These are phyloP conservation scores for Nemania abortiva DNA, from an alignment of 2,329 filamentous ascomycete species.

Conservation along the genomic window DNA sequence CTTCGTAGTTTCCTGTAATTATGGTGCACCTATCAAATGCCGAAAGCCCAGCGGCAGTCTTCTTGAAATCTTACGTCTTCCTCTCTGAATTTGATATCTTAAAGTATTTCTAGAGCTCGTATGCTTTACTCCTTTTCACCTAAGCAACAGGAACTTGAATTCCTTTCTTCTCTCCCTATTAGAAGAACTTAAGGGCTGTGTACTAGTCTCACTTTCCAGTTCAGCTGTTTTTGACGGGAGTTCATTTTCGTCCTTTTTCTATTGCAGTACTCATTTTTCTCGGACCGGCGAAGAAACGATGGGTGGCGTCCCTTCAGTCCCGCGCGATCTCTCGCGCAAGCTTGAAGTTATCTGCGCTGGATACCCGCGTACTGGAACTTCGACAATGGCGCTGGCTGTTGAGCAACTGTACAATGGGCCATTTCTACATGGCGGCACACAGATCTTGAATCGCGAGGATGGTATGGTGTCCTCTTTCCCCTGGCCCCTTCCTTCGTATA, in stretches of 20 bases:
- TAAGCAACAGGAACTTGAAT: no score
- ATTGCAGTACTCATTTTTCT: background rate
- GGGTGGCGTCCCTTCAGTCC: conserved; percentile 46
- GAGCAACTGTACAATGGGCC: conserved; percentile 61
- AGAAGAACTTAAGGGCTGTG: no score
- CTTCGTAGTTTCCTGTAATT: background rate
- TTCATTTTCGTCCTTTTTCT: background rate
- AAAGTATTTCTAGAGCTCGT: background rate
- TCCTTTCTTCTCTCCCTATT: background rate
- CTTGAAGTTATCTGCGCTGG: conserved; percentile 59
- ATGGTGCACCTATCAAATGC: conserved; percentile 2
- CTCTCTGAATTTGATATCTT: no score
- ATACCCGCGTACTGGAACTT: conserved; percentile 61
- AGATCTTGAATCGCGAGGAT: conserved; percentile 53
- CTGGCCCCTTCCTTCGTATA: background rate
- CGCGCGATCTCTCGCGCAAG: conserved; percentile 48
- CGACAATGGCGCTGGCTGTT: conserved; percentile 62
- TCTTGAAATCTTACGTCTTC: background rate
- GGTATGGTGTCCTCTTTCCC: conserved; percentile 41
- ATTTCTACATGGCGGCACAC: conserved; percentile 62
- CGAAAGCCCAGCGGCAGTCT: background rate
- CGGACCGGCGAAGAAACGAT: conserved; percentile 7
- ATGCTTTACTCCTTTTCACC: no score
- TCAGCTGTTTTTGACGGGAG: background rate
- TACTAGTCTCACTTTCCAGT: background rate